A percentile compares a stretch with the other conserved stretches of the same genome.
Conservation (phyloP, 2,329 filamentous ascomycete genomes). For the Xylariaceae sp. region DNA sequence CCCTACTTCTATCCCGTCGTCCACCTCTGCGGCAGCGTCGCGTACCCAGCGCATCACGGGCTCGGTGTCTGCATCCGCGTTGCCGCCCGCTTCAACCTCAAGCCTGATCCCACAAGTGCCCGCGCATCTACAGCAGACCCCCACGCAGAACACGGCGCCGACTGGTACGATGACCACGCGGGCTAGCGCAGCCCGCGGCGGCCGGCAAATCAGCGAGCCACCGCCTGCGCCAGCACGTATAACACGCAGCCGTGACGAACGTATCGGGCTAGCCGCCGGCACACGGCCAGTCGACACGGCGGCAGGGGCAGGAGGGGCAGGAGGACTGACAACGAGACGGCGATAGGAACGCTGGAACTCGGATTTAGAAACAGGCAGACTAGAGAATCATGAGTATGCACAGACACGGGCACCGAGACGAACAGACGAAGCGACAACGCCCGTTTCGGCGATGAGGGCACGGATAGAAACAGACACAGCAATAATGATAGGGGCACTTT, state of each 20-base stretch:
- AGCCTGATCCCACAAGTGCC: conserved; percentile 6
- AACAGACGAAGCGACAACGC: neutral
- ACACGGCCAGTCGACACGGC: conserved; percentile 9
- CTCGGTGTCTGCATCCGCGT: conserved; percentile 12
- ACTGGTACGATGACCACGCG: conserved; percentile 9
- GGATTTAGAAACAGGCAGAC: conserved; percentile 2
- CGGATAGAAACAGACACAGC: neutral
- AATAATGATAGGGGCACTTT: no score
- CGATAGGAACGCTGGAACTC: conserved; percentile 20
- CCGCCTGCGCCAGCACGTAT: conserved; percentile 24
- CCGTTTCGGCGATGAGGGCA: neutral
- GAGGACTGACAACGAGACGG: conserved; percentile 17
- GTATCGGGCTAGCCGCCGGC: conserved; percentile 24
- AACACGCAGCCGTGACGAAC: conserved; percentile 33
- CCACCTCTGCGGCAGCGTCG: conserved; percentile 7
- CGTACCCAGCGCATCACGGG: conserved; percentile 22
- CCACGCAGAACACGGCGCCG: conserved; percentile 12
- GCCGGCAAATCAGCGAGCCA: conserved; percentile 18
- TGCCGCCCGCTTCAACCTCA: conserved; percentile 1
- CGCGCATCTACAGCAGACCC: conserved; percentile 19
- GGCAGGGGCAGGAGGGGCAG: conserved; percentile 8
- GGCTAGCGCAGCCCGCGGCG: conserved; percentile 12
- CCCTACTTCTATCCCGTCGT: conserved; percentile 14
- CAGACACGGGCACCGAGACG: neutral
- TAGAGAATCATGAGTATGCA: neutral